Evolutionary conservation across 768 basidiomycete genomes (phyloP).

Genomic region (Naganishia friedmannii): DNA sequence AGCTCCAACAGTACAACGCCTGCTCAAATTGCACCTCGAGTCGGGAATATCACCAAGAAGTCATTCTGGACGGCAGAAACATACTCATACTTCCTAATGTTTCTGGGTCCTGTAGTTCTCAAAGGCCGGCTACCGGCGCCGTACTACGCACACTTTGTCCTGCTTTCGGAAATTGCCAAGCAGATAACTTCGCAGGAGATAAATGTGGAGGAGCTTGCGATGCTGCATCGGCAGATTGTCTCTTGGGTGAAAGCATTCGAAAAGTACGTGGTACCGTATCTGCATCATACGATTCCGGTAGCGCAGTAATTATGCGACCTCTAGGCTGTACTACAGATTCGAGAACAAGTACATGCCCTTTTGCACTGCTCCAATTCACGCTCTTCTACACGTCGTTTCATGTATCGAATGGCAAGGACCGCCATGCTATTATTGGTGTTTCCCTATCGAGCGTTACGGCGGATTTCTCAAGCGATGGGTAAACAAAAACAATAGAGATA

Average conservation of each 20-base stretch:
- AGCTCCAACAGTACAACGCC: slow-evolving; percentile 9
- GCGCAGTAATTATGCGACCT: background rate
- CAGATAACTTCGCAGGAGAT: slow-evolving; percentile 7
- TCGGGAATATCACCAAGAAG: background rate
- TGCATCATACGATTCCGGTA: background rate
- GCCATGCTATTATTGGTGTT: slow-evolving; percentile 47
- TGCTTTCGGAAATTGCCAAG: slow-evolving; percentile 6
- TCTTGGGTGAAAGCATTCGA: slow-evolving; percentile 6
- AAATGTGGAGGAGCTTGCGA: background rate
- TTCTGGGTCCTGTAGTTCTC: background rate
- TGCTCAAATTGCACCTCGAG: background rate
- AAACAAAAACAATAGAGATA: background rate
- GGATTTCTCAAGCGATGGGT: slow-evolving; percentile 9
- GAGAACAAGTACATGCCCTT: slow-evolving; percentile 37
- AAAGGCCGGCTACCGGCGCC: background rate
- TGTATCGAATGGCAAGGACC: slow-evolving; percentile 41
- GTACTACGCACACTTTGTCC: slow-evolving; percentile 4
- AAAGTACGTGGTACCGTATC: background rate
- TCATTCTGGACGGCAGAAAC: slow-evolving; percentile 6
- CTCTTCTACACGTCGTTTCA: slow-evolving; percentile 47
- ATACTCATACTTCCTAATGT: background rate
- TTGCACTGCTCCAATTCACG: slow-evolving; percentile 52
- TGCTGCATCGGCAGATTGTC: background rate
- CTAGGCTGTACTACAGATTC: slow-evolving; percentile 46
- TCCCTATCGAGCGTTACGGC: slow-evolving; percentile 49